Base-by-base conservation (phyloP, 2,329 filamentous ascomycete species). In the Epichloe sibirici region DNA sequence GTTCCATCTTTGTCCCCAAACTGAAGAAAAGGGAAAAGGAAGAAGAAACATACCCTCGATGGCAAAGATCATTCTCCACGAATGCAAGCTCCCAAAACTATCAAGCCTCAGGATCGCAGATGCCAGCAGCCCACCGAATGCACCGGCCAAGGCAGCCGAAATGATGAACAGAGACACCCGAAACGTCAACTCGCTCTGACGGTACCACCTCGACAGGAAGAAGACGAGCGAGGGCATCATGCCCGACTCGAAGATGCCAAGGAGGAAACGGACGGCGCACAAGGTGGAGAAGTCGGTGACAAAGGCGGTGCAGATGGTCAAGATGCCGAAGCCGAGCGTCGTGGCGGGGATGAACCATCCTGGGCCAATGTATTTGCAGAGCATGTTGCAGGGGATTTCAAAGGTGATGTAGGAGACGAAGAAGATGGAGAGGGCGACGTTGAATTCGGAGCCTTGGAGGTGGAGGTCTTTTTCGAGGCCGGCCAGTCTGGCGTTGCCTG, bases 1-100 rank as follows among this genome's bases (percentile, higher is more conserved):
- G 31, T 11, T 23, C 5, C 31, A 17, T 31, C 17, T 7, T 7
- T 47, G 15, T 11, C 17, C n/a, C 31, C 25, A 5, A 4, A 5
- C 12, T 3, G n/a, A 9, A 11, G 2, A 15, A 38, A 11, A 34
- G 15, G 7, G 23, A 8, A 35, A 45, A 17, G 17, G 35, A 37
- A 37, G 8, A 34, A 34, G 11, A 21, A 42, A 51, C 40, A 21
- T 25, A 56, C 53, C 55, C 62, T 87, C 84, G n/a, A 87, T 79
- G 4, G 74, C 76, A 51, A 87, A 87, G 49, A 87, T 85, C 82
- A 86, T 85, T 7, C 82, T 71, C 84, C 84, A 88, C 5, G 65
- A 68, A 25, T 68, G 69, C 0, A 86, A 65, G 4, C 69, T 63
- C 6, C 81, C 83, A 51, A 85, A 76, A 46, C 70, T 63, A 25